These are phyloP conservation scores for Erodium trifolium DNA, from an alignment of 441 rosid species.

Conservation along the genomic window DNA sequence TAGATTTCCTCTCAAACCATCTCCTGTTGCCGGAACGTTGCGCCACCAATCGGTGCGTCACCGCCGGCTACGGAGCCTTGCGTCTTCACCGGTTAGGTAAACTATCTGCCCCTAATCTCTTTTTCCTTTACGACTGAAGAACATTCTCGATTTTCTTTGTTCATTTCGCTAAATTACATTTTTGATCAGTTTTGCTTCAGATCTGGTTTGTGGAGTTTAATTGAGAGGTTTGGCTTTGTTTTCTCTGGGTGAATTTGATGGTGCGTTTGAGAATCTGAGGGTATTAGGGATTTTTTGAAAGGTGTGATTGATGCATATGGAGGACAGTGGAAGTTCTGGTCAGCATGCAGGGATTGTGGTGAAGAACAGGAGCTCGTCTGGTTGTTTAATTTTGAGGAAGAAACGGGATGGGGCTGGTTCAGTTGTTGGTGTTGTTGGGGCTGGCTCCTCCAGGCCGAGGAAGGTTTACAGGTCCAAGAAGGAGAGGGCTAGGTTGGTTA, in stretches of 20 bases:
- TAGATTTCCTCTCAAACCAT: not conserved
- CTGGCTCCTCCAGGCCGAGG: not conserved
- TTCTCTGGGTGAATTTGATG: not conserved
- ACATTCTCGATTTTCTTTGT: not conserved
- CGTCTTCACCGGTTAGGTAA: constrained; percentile 1
- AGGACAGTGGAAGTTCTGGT: constrained; percentile 20
- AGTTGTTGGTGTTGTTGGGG: not conserved
- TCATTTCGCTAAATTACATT: not conserved
- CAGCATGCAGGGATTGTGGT: constrained; percentile 17
- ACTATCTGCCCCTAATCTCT: not conserved
- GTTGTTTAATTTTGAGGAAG: constrained; percentile 22
- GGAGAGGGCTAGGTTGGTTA: constrained; percentile 16
- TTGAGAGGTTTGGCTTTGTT: not conserved
- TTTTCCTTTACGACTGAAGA: not conserved
- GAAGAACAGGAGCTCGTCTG: constrained; percentile 21
- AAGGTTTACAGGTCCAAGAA: constrained; percentile 11
- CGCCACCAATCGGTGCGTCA: not conserved
- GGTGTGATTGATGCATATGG: constrained; percentile 3
- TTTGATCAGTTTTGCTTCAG: constrained; percentile 9
- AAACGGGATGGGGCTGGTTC: constrained; percentile 14
- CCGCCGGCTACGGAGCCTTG: constrained; percentile 4
- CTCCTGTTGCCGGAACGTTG: not conserved
- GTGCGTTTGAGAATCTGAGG: not conserved
- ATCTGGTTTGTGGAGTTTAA: constrained; percentile 4
- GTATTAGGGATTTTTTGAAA: no score